Percentiles rank a stretch among this genome's conserved stretches.
These are phyloP conservation scores for Syzygium aqueum DNA, from an alignment of 345 rosid genomes.

Conservation along the genomic window DNA sequence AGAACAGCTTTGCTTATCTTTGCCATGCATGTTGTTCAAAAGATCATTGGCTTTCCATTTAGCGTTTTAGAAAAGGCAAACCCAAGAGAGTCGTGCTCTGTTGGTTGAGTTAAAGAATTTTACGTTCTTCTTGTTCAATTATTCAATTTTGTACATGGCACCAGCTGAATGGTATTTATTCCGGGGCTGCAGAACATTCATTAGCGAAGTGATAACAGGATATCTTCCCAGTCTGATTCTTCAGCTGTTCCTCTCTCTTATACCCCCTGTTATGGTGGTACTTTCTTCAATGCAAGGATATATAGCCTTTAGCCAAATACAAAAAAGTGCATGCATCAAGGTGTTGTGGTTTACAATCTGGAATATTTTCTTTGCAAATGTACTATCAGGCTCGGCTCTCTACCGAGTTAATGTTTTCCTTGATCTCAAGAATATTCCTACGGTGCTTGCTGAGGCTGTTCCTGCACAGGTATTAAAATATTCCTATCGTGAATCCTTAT, in stretches of 20 bases:
- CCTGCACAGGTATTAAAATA: slow-evolving; percentile 64
- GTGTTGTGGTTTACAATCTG: slow-evolving; percentile 61
- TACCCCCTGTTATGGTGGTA: slow-evolving; percentile 69
- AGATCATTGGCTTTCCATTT: background rate
- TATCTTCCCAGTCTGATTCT: slow-evolving; percentile 88
- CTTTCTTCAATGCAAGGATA: slow-evolving; percentile 78
- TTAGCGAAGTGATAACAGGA: slow-evolving; percentile 76
- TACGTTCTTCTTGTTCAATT: background rate
- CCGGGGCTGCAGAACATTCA: slow-evolving; percentile 46
- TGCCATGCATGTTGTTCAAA: background rate
- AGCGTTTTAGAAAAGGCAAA: background rate
- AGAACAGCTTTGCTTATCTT: background rate
- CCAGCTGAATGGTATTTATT: background rate
- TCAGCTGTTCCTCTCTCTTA: slow-evolving; percentile 40
- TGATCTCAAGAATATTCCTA: slow-evolving; percentile 70
- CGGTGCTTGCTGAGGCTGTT: slow-evolving; percentile 67
- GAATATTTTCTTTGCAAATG: slow-evolving; percentile 86
- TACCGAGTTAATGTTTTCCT: slow-evolving; percentile 52
- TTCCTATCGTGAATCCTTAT: background rate
- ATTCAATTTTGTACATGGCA: background rate
- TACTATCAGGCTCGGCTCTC: slow-evolving; percentile 73
- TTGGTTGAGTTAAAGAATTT: background rate
- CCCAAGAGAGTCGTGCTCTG: background rate
- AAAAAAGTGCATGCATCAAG: slow-evolving; percentile 73
- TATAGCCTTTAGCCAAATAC: slow-evolving; percentile 58